These are phyloP conservation scores for Metschnikowia continentalis DNA, from an alignment of 805 yeast genomes.

Conservation along the genomic window DNA sequence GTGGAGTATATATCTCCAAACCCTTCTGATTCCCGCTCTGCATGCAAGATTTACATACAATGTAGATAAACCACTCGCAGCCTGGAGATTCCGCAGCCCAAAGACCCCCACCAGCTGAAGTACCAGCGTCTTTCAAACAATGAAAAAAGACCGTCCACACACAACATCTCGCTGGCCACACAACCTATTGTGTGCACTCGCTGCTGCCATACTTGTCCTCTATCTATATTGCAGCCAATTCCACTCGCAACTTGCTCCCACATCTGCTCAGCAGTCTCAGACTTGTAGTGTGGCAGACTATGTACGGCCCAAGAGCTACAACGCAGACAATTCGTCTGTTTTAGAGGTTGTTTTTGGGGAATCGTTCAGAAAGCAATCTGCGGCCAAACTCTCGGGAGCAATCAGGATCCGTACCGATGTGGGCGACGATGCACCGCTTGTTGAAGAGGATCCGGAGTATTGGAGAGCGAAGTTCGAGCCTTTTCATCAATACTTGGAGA, in stretches of 20 bases:
- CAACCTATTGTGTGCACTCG: background rate
- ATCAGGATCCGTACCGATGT: conserved; percentile 61
- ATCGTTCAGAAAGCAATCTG: conserved; percentile 23
- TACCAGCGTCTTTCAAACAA: background rate
- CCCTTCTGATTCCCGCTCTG: background rate
- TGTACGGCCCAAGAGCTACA: conserved; percentile 21
- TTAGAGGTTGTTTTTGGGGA: conserved; percentile 7
- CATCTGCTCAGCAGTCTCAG: background rate
- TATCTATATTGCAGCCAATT: background rate
- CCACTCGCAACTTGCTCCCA: background rate
- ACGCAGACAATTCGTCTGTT: conserved; percentile 27
- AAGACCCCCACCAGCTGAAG: background rate
- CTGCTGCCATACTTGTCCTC: background rate
- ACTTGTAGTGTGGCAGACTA: conserved; percentile 15
- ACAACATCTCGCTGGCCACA: background rate
- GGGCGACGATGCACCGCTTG: conserved; percentile 44
- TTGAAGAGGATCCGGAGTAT: conserved; percentile 46
- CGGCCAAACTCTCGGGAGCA: conserved; percentile 49
- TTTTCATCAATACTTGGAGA: conserved; percentile 11
- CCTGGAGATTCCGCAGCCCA: background rate
- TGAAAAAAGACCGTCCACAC: background rate
- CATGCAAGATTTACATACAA: background rate
- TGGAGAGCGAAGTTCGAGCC: conserved; percentile 34
- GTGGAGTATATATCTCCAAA: too few species aligned
- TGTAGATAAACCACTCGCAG: background rate